Conservation (phyloP, 148 eudicot species). For the Heliamphora exappendiculata region DNA sequence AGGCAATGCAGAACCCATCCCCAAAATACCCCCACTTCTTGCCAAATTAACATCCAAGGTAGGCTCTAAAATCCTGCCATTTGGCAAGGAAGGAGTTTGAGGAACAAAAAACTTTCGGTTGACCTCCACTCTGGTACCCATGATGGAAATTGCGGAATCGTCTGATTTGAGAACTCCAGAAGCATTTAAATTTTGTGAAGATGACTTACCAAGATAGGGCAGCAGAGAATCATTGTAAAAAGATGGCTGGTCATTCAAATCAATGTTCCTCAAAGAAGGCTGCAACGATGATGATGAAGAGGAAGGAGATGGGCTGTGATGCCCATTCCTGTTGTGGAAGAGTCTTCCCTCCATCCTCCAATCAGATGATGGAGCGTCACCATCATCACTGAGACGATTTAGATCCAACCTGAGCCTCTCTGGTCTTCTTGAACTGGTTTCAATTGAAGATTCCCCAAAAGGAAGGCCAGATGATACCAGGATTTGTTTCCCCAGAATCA, state of each 20-base stretch:
- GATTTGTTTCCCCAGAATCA: conserved; percentile 22
- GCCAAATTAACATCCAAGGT: conserved; percentile 39
- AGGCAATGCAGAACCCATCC: conserved; percentile 36
- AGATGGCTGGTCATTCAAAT: conserved; percentile 69
- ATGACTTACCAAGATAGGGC: conserved; percentile 30
- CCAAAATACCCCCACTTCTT: conserved; percentile 36
- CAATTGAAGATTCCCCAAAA: conserved; percentile 45
- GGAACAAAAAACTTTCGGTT: conserved; percentile 34
- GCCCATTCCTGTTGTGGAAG: conserved; percentile 25
- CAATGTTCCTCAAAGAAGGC: conserved; percentile 51
- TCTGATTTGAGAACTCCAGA: conserved; percentile 26
- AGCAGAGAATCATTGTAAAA: conserved; percentile 28
- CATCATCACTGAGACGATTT: conserved; percentile 57
- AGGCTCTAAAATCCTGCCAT: conserved; percentile 43
- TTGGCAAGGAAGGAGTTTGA: conserved; percentile 30
- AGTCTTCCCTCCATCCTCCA: conserved; percentile 34
- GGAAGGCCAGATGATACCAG: conserved; percentile 24
- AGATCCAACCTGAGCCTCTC: conserved; percentile 60
- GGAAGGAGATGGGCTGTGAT: conserved; percentile 46
- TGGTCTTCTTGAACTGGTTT: conserved; percentile 37
- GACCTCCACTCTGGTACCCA: conserved; percentile 69
- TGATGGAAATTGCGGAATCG: conserved; percentile 57
- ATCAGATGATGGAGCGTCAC: conserved; percentile 39
- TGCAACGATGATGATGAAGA: conserved; percentile 67
- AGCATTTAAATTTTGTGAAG: conserved; percentile 29